Conservation (phyloP, 495 filamentous ascomycete species). For the Xylaria flabelliformis region DNA sequence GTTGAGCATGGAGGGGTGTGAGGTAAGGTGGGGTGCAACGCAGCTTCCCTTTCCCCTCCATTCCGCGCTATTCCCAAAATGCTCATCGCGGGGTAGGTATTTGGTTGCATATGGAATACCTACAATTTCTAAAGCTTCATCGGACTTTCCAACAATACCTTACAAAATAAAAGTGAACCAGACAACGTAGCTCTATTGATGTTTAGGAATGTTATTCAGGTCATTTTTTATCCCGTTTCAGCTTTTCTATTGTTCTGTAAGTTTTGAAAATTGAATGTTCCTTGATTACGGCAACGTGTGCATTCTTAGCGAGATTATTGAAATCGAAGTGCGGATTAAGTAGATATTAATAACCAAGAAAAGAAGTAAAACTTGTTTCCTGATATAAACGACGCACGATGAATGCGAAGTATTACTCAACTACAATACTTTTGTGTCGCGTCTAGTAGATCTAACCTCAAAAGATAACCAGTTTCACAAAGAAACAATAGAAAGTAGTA, state of each 20-base stretch:
- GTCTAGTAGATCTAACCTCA: neutral
- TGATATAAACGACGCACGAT: neutral
- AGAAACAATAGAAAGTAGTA: no score
- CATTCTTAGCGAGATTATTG: no score
- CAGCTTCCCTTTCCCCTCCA: slow-evolving; percentile 10
- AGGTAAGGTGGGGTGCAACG: neutral
- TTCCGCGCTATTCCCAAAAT: neutral
- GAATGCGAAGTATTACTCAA: neutral
- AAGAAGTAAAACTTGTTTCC: neutral
- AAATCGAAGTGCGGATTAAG: no score
- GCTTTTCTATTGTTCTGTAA: no score
- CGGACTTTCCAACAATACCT: no score
- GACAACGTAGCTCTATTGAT: no score
- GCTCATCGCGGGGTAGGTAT: slow-evolving; percentile 2
- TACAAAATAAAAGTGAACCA: no score
- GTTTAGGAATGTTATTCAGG: no score
- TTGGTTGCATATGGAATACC: neutral
- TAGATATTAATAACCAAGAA: neutral
- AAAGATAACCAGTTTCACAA: neutral
- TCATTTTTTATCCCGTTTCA: neutral
- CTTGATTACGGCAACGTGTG: no score
- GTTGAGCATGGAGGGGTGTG: neutral
- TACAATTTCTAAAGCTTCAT: no score
- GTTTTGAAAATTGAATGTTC: no score
- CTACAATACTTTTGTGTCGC: neutral